Conservation (phyloP, 2,329 filamentous ascomycete species). For the Colletotrichum sp. region DNA sequence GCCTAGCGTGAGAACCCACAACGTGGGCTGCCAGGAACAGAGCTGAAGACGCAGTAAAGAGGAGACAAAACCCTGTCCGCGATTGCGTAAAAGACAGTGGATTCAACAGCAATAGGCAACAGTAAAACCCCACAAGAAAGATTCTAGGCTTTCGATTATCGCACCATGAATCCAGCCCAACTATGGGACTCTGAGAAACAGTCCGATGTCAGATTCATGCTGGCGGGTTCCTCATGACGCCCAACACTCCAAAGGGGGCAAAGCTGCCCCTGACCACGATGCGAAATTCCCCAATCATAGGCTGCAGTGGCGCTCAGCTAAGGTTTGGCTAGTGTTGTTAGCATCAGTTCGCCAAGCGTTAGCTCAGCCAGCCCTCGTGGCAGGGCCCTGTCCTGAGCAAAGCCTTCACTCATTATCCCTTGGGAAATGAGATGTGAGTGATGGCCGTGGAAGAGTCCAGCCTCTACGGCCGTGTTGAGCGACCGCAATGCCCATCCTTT, state of each 20-base stretch:
- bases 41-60: not conserved
- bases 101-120: not conserved
- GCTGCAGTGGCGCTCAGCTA: not conserved
- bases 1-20: not conserved
- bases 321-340: constrained; percentile 8
- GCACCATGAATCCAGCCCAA: not conserved
- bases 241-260: not conserved
- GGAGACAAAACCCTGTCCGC: not conserved
- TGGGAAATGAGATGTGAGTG: not conserved
- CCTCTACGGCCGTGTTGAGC: not conserved
- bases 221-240: not conserved
- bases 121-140: not conserved
- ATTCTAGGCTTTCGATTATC: not conserved
- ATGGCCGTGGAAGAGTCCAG: not conserved
- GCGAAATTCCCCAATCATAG: not conserved
- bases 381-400: not conserved
- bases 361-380: constrained; percentile 10
- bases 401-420: not conserved
- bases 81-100: not conserved
- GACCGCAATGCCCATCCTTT: not conserved
- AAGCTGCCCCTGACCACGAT: not conserved
- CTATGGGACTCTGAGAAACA: not conserved
- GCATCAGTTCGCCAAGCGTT: not conserved
- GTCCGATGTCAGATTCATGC: not conserved
- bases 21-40: not conserved